Conservation (phyloP, 768 basidiomycete genomes). For the Termitomyces sp. region DNA sequence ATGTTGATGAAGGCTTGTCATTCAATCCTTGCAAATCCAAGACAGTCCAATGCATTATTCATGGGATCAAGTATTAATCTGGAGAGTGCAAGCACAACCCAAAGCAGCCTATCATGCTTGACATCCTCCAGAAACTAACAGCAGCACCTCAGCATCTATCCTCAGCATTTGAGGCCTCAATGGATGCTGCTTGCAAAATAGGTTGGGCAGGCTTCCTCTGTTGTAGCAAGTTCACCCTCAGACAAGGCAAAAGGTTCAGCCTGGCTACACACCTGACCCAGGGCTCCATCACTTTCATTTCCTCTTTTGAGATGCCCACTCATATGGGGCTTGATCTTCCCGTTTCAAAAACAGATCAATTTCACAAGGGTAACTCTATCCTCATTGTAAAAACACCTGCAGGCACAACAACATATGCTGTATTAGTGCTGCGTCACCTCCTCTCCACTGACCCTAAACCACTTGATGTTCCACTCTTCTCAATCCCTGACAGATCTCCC, state of each 20-base stretch:
- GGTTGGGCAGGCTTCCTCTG: slow-evolving; percentile 14
- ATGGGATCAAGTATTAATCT: slow-evolving; percentile 26
- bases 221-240: slow-evolving; percentile 13
- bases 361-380: not conserved
- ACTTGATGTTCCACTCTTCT: not conserved
- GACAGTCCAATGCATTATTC: slow-evolving; percentile 10
- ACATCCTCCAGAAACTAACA: slow-evolving; percentile 10
- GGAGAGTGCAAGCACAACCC: slow-evolving; percentile 19
- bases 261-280: not conserved
- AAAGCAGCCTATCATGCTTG: slow-evolving; percentile 21
- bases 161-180: not conserved
- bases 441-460: not conserved
- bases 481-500: not conserved
- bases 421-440: not conserved
- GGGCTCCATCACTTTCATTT: not conserved
- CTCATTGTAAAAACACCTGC: not conserved
- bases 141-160: not conserved
- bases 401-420: not conserved
- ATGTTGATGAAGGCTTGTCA: slow-evolving; percentile 22
- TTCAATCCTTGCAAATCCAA: slow-evolving; percentile 16
- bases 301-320: not conserved
- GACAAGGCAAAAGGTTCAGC: not conserved
- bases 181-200: not conserved
- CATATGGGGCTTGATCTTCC: not conserved
- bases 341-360: not conserved